phyloP scores from a whole-genome alignment of 1,284 basidiomycete genomes.

The Papiliotrema nemorosa region DNA sequence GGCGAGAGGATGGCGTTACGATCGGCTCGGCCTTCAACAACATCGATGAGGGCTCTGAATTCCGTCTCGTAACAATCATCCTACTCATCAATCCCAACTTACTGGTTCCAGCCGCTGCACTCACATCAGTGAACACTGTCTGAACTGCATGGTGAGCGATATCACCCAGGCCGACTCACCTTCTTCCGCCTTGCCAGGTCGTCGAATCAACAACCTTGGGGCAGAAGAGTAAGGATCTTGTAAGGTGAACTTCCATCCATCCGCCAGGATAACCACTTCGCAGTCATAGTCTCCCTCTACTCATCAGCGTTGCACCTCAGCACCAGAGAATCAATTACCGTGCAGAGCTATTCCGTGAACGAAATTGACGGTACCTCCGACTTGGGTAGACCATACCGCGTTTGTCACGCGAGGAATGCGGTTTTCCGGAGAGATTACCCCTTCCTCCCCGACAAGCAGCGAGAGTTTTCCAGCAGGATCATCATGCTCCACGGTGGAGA shows the following conservation, averaged over 20 bases:
- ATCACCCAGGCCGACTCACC: constrained; percentile 9
- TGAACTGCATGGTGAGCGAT: constrained; percentile 8
- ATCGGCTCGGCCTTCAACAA: constrained; percentile 21
- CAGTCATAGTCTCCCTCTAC: constrained; percentile 25
- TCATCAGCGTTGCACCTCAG: background rate
- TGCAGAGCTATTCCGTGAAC: constrained; percentile 22
- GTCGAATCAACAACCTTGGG: constrained; percentile 21
- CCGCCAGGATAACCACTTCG: constrained; percentile 24
- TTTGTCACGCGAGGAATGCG: constrained; percentile 22
- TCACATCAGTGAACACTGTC: constrained; percentile 22
- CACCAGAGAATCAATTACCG: constrained; percentile 8
- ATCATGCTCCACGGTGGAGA: constrained; percentile 20
- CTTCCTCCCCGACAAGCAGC: constrained; percentile 14
- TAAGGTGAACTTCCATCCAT: constrained; percentile 29
- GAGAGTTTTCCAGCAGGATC: constrained; percentile 19
- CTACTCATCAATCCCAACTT: constrained; percentile 2
- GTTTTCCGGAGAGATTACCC: constrained; percentile 10
- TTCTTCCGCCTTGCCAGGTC: constrained; percentile 18
- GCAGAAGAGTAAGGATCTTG: constrained; percentile 24
- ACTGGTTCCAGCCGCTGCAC: background rate
- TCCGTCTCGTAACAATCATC: constrained; percentile 27
- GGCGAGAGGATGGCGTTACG: constrained; percentile 17
- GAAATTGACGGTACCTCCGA: constrained; percentile 14
- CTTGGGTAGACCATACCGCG: constrained; percentile 20
- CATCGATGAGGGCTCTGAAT: constrained; percentile 18